phyloP scores from a whole-genome alignment of 495 filamentous ascomycete genomes.

The Staphylotrichum longicolle region DNA sequence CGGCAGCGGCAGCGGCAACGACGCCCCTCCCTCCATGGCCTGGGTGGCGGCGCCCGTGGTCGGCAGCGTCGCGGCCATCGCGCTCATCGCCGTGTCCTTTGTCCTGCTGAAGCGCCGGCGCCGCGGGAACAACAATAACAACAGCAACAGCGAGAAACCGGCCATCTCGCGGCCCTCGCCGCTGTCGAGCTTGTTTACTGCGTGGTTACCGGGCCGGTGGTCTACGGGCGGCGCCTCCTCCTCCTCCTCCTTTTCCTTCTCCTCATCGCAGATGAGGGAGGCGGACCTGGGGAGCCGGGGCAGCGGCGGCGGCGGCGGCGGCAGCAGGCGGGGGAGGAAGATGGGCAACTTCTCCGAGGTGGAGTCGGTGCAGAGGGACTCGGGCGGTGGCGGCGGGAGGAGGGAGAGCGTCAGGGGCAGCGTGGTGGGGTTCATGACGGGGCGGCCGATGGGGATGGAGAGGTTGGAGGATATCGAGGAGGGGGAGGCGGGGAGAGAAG shows the following conservation, averaged over 20 bases:
- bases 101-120: constrained; percentile 37
- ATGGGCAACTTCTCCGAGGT: constrained; percentile 34
- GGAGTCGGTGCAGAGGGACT: constrained; percentile 7
- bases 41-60: constrained; percentile 44
- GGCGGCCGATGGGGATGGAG: constrained; percentile 25
- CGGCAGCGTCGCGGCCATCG: constrained; percentile 38
- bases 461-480: constrained; percentile 32
- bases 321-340: constrained; percentile 2
- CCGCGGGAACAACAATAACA: constrained; percentile 16
- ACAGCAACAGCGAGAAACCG: constrained; percentile 13
- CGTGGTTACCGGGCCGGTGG: constrained; percentile 22
- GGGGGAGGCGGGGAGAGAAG: constrained; percentile 10
- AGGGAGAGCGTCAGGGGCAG: constrained; percentile 24
- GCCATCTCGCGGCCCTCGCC: constrained; percentile 19
- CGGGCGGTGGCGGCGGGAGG: not conserved
- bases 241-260: not conserved
- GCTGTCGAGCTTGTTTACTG: constrained; percentile 23
- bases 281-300: not conserved
- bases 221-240: not conserved
- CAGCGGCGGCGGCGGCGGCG: not conserved
- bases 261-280: too few relatives aligned
- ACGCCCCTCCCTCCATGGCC: constrained; percentile 24
- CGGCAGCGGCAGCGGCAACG: not conserved
- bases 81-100: constrained; percentile 37
- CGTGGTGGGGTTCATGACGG: constrained; percentile 26